A percentile compares a stretch with the other conserved stretches of the same genome.
These are phyloP conservation scores for Aspergillus vadensis DNA, from an alignment of 2,329 filamentous ascomycete genomes.

Conservation along the genomic window DNA sequence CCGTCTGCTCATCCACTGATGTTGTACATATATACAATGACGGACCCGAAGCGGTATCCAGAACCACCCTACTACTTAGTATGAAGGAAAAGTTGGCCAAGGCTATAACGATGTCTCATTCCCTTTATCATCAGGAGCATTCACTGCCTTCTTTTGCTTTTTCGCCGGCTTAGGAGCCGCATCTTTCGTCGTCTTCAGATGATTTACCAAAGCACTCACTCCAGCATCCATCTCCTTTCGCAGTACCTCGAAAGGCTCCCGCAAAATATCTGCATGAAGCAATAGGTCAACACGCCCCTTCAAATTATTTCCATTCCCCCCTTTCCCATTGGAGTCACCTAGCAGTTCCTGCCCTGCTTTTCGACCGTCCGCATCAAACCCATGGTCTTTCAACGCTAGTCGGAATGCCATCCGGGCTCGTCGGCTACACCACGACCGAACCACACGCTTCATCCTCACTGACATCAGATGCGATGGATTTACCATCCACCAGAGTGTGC, in stretches of 20 bases:
- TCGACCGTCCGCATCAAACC: slow-evolving; percentile 44
- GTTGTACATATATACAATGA: neutral
- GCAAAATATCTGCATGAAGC: slow-evolving; percentile 15
- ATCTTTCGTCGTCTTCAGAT: neutral
- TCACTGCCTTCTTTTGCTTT: neutral
- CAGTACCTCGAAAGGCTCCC: slow-evolving; percentile 17
- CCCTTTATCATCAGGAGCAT: neutral
- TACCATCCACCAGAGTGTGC: slow-evolving; percentile 54
- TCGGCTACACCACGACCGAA: slow-evolving; percentile 50
- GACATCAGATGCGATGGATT: slow-evolving; percentile 30
- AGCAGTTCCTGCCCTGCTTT: slow-evolving; percentile 13
- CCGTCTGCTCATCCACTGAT: neutral
- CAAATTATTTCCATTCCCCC: slow-evolving; percentile 25
- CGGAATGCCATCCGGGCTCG: slow-evolving; percentile 50
- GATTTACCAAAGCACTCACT: slow-evolving; percentile 19
- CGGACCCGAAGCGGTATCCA: neutral
- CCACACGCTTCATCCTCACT: slow-evolving; percentile 47
- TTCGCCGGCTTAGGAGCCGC: neutral
- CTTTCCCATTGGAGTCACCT: slow-evolving; percentile 11
- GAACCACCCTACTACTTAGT: neutral
- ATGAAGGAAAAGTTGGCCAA: neutral
- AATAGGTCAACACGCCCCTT: slow-evolving; percentile 42
- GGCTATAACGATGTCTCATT: neutral
- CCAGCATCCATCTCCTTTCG: slow-evolving; percentile 21
- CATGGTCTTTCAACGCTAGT: slow-evolving; percentile 48